Evolutionary conservation across 2,329 filamentous ascomycete species (phyloP).

Genomic region (Pyricularia sp.): DNA sequence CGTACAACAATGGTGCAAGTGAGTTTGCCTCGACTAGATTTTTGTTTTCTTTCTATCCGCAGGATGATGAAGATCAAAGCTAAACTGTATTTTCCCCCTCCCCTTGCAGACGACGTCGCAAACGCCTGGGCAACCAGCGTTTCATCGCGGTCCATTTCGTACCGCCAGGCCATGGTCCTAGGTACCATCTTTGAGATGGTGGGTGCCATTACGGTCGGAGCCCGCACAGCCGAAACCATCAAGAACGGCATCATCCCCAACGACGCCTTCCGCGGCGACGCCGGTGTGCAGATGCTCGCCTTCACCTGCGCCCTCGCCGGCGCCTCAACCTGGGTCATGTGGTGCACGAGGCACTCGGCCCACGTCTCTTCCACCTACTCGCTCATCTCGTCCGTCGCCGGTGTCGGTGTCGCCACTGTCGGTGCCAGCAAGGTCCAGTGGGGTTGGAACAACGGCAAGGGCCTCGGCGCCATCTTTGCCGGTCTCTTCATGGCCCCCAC

Average conservation of each 20-base stretch:
- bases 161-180: conserved; percentile 59
- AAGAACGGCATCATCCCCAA: conserved; percentile 67
- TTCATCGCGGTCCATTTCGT: conserved; percentile 67
- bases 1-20: conserved; percentile 74
- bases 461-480: conserved; percentile 63
- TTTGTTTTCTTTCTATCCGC: conserved; percentile 2
- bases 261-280: conserved; percentile 46
- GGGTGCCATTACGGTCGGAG: conserved; percentile 58
- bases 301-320: conserved; percentile 56
- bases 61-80: neutral
- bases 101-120: conserved; percentile 62
- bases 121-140: conserved; percentile 77
- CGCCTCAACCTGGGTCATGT: conserved; percentile 68
- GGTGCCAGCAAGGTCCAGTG: conserved; percentile 54
- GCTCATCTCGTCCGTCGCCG: conserved; percentile 58
- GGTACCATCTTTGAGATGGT: conserved; percentile 59
- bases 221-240: conserved; percentile 66
- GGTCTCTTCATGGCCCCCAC: conserved; percentile 62
- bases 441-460: conserved; percentile 61
- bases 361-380: conserved; percentile 68
- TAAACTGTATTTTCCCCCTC: neutral
- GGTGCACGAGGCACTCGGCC: conserved; percentile 65
- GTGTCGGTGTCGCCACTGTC: conserved; percentile 59
- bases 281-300: conserved; percentile 59
- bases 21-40: conserved; percentile 16